Conservation (phyloP, 148 eudicot species). For the Drosera capensis region DNA sequence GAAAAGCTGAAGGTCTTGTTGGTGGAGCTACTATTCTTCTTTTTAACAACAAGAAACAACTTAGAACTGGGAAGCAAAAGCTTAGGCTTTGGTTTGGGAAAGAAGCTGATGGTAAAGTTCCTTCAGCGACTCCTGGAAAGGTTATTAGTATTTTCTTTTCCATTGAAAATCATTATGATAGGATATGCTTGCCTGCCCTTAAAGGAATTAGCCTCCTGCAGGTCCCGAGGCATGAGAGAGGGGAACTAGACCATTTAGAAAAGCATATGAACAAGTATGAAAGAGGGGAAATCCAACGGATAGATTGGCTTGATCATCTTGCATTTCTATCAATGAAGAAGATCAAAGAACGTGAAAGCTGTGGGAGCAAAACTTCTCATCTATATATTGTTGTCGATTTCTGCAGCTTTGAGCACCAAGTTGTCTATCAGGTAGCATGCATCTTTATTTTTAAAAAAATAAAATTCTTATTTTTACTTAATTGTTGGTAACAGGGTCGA, state of each 20-base stretch:
- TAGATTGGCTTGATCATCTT: conserved; percentile 95
- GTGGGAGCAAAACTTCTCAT: conserved; percentile 59
- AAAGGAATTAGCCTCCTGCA: conserved; percentile 10
- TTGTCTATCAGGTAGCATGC: conserved; percentile 84
- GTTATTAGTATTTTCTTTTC: conserved; percentile 17
- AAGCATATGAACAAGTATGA: conserved; percentile 96
- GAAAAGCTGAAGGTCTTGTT: conserved; percentile 67
- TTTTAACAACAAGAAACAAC: conserved; percentile 87
- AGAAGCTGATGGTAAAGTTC: conserved; percentile 82
- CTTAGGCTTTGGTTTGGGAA: conserved; percentile 79
- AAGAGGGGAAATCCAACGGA: conserved; percentile 88
- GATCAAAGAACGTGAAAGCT: conserved; percentile 76
- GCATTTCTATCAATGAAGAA: conserved; percentile 85
- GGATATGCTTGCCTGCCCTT: conserved; percentile 1
- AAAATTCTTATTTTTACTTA: no score
- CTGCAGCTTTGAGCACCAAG: conserved; percentile 91
- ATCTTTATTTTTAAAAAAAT: no score
- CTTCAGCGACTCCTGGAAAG: conserved; percentile 90
- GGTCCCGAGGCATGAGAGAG: conserved; percentile 95
- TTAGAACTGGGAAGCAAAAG: conserved; percentile 91
- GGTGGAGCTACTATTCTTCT: conserved; percentile 95
- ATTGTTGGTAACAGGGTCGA: no score
- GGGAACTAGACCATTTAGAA: conserved; percentile 91
- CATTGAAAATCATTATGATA: conserved; percentile 4
- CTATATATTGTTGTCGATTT: conserved; percentile 74